Conservation (phyloP, 805 yeast genomes). For the Zygotorulaspora danielsina region DNA sequence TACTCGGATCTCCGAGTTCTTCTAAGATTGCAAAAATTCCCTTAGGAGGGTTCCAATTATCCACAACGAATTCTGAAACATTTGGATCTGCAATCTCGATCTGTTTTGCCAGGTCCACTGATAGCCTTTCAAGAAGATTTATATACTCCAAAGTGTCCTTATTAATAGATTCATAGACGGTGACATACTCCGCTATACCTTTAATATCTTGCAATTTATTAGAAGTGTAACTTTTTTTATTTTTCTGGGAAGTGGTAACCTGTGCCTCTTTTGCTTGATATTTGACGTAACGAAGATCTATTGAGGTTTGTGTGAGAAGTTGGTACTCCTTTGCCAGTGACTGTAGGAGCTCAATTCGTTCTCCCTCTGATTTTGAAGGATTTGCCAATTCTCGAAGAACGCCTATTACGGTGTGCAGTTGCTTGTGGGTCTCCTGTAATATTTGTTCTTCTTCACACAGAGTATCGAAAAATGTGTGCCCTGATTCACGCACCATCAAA, state of each 20-base stretch:
- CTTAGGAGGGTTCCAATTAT: slow-evolving; percentile 25
- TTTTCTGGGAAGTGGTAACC: slow-evolving; percentile 9
- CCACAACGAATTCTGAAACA: slow-evolving; percentile 19
- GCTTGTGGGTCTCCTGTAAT: slow-evolving; percentile 21
- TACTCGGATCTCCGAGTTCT: slow-evolving; percentile 14
- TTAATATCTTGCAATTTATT: slow-evolving; percentile 8
- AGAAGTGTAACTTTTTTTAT: slow-evolving; percentile 7
- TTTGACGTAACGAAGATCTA: slow-evolving; percentile 23
- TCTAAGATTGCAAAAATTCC: slow-evolving; percentile 22
- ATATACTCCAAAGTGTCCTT: slow-evolving; percentile 23
- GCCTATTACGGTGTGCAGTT: slow-evolving; percentile 15
- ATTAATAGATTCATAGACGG: slow-evolving; percentile 18
- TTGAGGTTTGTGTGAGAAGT: slow-evolving; percentile 12
- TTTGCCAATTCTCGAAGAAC: slow-evolving; percentile 15
- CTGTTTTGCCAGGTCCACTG: slow-evolving; percentile 29
- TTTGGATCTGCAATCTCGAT: slow-evolving; percentile 23
- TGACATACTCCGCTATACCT: slow-evolving; percentile 19
- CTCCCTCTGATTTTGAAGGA: slow-evolving; percentile 18
- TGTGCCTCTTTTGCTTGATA: slow-evolving; percentile 23
- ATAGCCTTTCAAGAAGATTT: slow-evolving; percentile 25
- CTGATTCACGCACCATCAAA: slow-evolving; percentile 5
- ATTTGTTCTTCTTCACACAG: slow-evolving; percentile 27
- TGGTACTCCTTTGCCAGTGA: slow-evolving; percentile 15
- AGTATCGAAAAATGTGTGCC: slow-evolving; percentile 22
- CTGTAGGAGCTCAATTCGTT: slow-evolving; percentile 12